These are phyloP conservation scores for Venustampulla echinocandica DNA, from an alignment of 495 filamentous ascomycete genomes.

Conservation along the genomic window DNA sequence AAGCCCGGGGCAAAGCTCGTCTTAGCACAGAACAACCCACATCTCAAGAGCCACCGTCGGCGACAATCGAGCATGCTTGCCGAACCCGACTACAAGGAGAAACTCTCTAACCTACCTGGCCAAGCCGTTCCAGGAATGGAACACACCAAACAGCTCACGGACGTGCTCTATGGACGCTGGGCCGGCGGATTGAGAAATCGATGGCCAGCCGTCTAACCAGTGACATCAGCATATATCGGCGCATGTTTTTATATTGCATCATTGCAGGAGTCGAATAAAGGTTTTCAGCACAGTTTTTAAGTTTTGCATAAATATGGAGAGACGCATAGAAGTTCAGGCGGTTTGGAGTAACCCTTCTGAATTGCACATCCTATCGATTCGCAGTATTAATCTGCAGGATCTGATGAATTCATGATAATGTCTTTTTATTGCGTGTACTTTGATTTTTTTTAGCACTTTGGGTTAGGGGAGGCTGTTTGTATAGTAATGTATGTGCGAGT, in stretches of 20 bases:
- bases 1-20: constrained; percentile 50
- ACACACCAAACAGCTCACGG: constrained; percentile 78
- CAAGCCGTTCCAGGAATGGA: constrained; percentile 67
- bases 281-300: background rate
- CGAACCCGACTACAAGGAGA: constrained; percentile 27
- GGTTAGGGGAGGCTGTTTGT: background rate
- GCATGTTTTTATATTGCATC: constrained; percentile 5
- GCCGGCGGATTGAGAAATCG: constrained; percentile 70
- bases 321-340: background rate
- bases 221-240: constrained; percentile 3
- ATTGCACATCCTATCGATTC: background rate
- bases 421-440: background rate
- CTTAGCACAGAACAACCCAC: constrained; percentile 74
- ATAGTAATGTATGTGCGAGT: constrained; percentile 1
- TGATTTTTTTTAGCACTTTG: background rate
- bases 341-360: background rate
- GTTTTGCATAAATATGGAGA: background rate
- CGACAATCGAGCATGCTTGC: constrained; percentile 52
- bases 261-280: constrained; percentile 4
- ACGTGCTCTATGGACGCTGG: constrained; percentile 88
- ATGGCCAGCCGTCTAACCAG: constrained; percentile 53
- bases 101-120: constrained; percentile 40
- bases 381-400: background rate
- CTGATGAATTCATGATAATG: constrained; percentile 1
- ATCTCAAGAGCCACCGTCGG: constrained; percentile 67